phyloP scores from a whole-genome alignment of 106 monocot genomes.

The Dioscorea dumetorum region DNA sequence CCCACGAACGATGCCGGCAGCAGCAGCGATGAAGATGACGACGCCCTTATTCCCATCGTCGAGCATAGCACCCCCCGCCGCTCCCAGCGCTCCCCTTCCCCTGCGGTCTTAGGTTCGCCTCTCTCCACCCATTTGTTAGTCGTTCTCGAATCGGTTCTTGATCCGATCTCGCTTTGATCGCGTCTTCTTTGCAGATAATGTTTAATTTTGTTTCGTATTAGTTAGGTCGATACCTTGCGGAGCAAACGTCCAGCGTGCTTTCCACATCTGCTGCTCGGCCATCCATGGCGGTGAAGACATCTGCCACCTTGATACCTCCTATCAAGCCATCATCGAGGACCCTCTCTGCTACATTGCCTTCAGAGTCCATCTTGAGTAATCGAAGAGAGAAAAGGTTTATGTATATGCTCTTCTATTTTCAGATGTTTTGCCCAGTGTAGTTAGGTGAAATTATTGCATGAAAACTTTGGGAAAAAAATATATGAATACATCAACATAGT shows the following conservation, averaged over 20 bases:
- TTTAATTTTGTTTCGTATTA: conserved; percentile 22
- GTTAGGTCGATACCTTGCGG: conserved; percentile 58
- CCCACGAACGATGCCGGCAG: conserved; percentile 13
- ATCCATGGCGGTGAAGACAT: conserved; percentile 18
- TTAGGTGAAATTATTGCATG: too few relatives aligned
- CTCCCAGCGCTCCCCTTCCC: conserved; percentile 32
- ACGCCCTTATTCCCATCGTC: neutral
- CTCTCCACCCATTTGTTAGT: neutral
- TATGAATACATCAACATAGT: too few relatives aligned
- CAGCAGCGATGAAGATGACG: conserved; percentile 16
- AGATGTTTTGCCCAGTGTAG: too few relatives aligned
- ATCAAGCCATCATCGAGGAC: conserved; percentile 31
- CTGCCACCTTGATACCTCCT: conserved; percentile 29
- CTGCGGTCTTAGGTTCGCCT: conserved; percentile 14
- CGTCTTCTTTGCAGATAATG: conserved; percentile 6
- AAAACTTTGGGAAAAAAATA: too few relatives aligned
- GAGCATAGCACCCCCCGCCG: conserved; percentile 48
- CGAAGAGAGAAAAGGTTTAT: conserved; percentile 45
- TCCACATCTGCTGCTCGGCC: conserved; percentile 18
- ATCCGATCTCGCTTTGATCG: neutral
- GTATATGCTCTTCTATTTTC: neutral
- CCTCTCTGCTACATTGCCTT: conserved; percentile 11
- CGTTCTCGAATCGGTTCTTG: neutral
- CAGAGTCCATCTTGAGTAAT: conserved; percentile 21
- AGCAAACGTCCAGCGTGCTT: conserved; percentile 35